Base-by-base conservation (phyloP, 768 basidiomycete species). In the Tulasnella sp. region DNA sequence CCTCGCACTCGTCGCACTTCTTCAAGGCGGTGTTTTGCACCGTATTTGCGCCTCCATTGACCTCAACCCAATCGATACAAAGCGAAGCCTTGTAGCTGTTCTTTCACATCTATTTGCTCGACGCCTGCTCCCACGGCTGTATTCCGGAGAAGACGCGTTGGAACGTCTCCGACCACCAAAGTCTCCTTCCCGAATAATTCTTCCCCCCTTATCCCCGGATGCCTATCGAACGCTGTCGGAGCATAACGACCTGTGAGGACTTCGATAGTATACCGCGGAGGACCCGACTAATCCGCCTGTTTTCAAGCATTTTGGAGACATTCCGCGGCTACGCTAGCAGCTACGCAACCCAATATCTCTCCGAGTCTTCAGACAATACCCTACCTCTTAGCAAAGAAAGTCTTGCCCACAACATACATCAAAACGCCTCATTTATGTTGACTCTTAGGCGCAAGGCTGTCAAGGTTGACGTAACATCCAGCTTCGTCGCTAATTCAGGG, bases 401-500 rank as follows among this genome's bases (percentile, higher is more conserved):
- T 77, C 21, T 87, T 79, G 80, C 82, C 5, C 39, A 0, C 34
- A 39, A 18, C 24, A 80, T 79, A 21, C 48, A 27, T 14, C 68
- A 76, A 80, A 76, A 58, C 3, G 77, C 85, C 0, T 82, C 80
- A 4, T 87, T 91, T 81, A 83, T 82, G 5, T 27, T 18, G 16
- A 36, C 18, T 34, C 27, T 68, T 0, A 36, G 34, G 6, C 62
- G 62, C 27, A 68, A 68, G 12, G 88, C 9, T 83, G 87, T n/a
- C 81, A 44, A 0, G 84, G 88, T 36, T 82, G 85, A 1, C 87
- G 86, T 34, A 39, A 89, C 92, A 12, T 93, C 92, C 0, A 81
- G 86, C 7, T 93, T 93, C 81, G 91, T 90, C 9, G 91, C 92
- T 0, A 91, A 88, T 78, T 93, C 92, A 0, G 92, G 93, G 0